Evolutionary conservation across 2,329 filamentous ascomycete species (phyloP), one percentile per base, ranked within the genome.

Genomic region (Cladosporium sp.): DNA sequence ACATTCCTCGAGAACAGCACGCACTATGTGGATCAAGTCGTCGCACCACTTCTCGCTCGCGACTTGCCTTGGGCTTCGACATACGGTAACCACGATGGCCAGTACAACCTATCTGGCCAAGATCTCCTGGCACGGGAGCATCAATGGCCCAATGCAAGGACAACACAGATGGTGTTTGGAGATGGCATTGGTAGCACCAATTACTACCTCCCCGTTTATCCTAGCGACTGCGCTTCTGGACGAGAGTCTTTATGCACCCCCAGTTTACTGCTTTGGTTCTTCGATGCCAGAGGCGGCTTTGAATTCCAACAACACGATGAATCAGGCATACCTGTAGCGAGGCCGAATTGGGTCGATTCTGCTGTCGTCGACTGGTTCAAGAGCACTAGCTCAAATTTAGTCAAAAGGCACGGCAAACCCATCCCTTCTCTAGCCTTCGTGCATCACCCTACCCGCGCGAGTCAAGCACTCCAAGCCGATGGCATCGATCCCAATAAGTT

Each of bases 21-120:
- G 0, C 58, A 67, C 6, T 83, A 85, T 48, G 51, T 87, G 3
- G 80, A 86, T 56, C 66, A 76, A 57, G 75, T 85, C 8, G 79
- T 85, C 1, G 67, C 60, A 1, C 83, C 83, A 0, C 67, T 89
- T 0, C 69, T 85, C 0, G 56, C 76, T 3, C 74, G 77, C 13
- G 70, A 72, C 7, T 61, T 85, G 0, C 72, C 73, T 0, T 89
- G 83, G 80, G 84, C 83, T 2, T 83, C 80, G 0, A 83, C 83
- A 0, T 88, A 88, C 55, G 85, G 85, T 0, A 88, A 88, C 51
- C 85, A 89, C 58, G 85, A 89, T 56, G 75, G 77, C 41, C 68
- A 79, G 30, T 78, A 72, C 61, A 84, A 85, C 54, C 66, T 85
- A 7, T 78, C 77, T 0, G 74, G 75, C 1, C 54, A 63, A 30